Evolutionary conservation across 306 rosid genomes (phyloP).

Genomic region (Medicago truncatula): DNA sequence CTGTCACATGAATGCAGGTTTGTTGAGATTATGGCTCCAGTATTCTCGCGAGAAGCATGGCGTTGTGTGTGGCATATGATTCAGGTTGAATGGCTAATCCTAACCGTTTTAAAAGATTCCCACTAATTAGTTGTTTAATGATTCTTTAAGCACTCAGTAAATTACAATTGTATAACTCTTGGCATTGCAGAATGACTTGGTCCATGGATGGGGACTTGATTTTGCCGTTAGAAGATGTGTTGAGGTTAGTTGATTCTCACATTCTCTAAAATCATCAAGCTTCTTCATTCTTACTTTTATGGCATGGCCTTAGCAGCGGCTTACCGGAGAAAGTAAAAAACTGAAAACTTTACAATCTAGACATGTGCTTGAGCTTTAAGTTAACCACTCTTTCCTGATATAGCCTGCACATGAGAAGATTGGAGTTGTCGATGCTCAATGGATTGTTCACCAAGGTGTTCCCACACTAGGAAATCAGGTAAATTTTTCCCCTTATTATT

Average conservation of each 20-base stretch:
- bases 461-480: slow-evolving; percentile 99
- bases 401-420: slow-evolving; percentile 99
- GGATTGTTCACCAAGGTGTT: slow-evolving; percentile 94
- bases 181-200: slow-evolving; percentile 85
- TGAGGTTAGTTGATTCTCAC: slow-evolving; percentile 60
- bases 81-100: slow-evolving; percentile 73
- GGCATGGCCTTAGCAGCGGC: slow-evolving; percentile 13
- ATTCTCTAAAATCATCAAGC: slow-evolving; percentile 4
- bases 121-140: neutral
- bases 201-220: slow-evolving; percentile 99
- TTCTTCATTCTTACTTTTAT: neutral
- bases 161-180: slow-evolving; percentile 22
- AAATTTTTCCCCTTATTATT: slow-evolving; percentile 19
- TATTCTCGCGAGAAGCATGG: slow-evolving; percentile 98
- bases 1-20: slow-evolving; percentile 58
- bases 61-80: slow-evolving; percentile 99
- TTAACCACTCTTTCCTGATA: slow-evolving; percentile 21
- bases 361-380: slow-evolving; percentile 26
- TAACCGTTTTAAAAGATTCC: slow-evolving; percentile 19
- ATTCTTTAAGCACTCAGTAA: slow-evolving; percentile 18
- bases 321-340: slow-evolving; percentile 12
- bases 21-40: slow-evolving; percentile 99
- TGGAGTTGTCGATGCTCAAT: slow-evolving; percentile 97
- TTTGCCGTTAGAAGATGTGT: slow-evolving; percentile 96
- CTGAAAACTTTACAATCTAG: neutral